phyloP scores from a whole-genome alignment of 495 filamentous ascomycete species.

The Penicillium silybi region DNA sequence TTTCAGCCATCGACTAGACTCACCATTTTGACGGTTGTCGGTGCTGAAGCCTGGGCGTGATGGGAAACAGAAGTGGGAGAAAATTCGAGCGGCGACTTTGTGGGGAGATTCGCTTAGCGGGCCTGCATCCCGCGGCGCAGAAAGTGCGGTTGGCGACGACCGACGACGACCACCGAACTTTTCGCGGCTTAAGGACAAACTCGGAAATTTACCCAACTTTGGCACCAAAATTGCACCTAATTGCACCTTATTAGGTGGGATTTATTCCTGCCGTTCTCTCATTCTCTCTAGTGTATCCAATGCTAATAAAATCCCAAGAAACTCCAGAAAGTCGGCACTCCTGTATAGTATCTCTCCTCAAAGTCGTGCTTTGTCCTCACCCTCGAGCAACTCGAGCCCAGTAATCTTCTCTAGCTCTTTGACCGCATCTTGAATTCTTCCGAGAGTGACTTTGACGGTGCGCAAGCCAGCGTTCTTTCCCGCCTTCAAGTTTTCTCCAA shows the following conservation, averaged over 20 bases:
- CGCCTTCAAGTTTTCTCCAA: slow-evolving; percentile 85
- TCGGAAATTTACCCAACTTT: not conserved
- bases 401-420: slow-evolving; percentile 59
- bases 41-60: slow-evolving; percentile 31
- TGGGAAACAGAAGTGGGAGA: slow-evolving; percentile 18
- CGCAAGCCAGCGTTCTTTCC: slow-evolving; percentile 71
- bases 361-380: slow-evolving; percentile 35
- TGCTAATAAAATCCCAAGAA: not conserved
- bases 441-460: slow-evolving; percentile 80
- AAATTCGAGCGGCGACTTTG: slow-evolving; percentile 40
- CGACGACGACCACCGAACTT: slow-evolving; percentile 13
- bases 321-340: not conserved
- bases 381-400: slow-evolving; percentile 52
- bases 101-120: slow-evolving; percentile 47
- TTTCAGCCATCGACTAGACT: slow-evolving; percentile 33
- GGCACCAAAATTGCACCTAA: not conserved
- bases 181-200: not conserved
- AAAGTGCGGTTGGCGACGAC: slow-evolving; percentile 44
- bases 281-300: not conserved
- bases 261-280: not conserved
- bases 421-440: slow-evolving; percentile 72
- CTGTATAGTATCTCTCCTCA: slow-evolving; percentile 10
- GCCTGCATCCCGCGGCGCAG: slow-evolving; percentile 38
- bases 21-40: slow-evolving; percentile 49
- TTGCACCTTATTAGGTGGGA: not conserved